phyloP scores from a whole-genome alignment of 495 filamentous ascomycete genomes.

The Penicillium pancosmium region DNA sequence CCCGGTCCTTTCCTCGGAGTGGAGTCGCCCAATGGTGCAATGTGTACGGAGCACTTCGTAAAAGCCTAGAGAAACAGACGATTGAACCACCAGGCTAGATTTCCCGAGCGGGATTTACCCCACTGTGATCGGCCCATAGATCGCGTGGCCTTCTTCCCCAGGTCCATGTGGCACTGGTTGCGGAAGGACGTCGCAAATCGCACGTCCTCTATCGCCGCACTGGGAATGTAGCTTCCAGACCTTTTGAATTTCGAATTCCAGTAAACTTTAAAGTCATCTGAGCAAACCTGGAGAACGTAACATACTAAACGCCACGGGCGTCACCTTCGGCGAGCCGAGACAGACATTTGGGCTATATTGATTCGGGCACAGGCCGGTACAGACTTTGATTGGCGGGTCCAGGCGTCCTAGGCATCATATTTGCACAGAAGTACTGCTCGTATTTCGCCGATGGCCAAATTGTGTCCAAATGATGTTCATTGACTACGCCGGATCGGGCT shows the following conservation, averaged over 20 bases:
- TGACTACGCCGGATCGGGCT: constrained; percentile 2
- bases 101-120: neutral
- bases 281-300: neutral
- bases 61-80: neutral
- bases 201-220: constrained; percentile 1
- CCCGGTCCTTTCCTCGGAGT: constrained; percentile 2
- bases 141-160: neutral
- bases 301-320: neutral
- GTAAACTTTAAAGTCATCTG: neutral
- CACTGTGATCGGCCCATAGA: neutral
- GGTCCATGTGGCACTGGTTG: constrained; percentile 5
- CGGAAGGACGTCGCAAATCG: neutral
- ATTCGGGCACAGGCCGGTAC: neutral
- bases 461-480: neutral
- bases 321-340: neutral
- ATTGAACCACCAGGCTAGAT: neutral
- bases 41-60: neutral
- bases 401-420: neutral
- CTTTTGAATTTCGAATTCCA: neutral
- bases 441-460: neutral
- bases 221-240: neutral
- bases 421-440: neutral
- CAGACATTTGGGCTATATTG: neutral
- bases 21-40: neutral
- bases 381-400: neutral